Evolutionary conservation across 495 filamentous ascomycete genomes (phyloP), one percentile per base, ranked within the genome.

Genomic region (Daldinia decipiens): DNA sequence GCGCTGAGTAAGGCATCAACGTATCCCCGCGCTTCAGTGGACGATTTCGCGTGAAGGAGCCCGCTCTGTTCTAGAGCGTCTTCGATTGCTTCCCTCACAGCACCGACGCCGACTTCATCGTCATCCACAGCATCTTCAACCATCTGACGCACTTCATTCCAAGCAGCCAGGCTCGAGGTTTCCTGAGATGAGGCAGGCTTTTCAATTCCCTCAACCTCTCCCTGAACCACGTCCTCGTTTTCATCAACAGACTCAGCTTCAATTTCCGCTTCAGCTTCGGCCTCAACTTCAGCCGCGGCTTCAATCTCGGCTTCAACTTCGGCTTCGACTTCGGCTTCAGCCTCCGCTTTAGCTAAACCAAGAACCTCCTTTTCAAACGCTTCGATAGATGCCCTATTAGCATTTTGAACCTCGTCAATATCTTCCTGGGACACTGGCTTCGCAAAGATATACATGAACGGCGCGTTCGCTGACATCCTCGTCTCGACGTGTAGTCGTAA

Each of bases 401-500:
- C 83, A 5, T 79, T 83, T 79, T 99, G 96, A 45, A 97, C 92
- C 9, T 82, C 78, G 13, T 91, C 80, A 39, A 96, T 91, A 53
- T 92, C 82, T 7, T 87, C 84, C 13, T 90, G 85, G 0, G 87
- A 86, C 17, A 98, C 89, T 8, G 95, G 95, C 79, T 97, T 90
- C 27, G 89, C 93, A 72, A 97, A 94, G 27, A 97, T 87, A 73
- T 93, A 92, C 93, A 98, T 97, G 72, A 88, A 91, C 0, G 90
- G 88, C 0, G 78, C 60, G 15, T 63, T 70, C 4, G 62, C 63
- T 0, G 82, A 80, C 5, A 87, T 85, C 17, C 91, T 84, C 0
- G 94, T 92, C 79, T 99, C 94, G 68, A 99, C 93, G 76, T 94
- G 91, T 39, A 99, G 73, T 2, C 95, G 90, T 5, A 99, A 78